Percentiles rank a stretch among this genome's conserved stretches.
phyloP scores from a whole-genome alignment of 1,139 yeast species.

The Zygosaccharomyces sapae region DNA sequence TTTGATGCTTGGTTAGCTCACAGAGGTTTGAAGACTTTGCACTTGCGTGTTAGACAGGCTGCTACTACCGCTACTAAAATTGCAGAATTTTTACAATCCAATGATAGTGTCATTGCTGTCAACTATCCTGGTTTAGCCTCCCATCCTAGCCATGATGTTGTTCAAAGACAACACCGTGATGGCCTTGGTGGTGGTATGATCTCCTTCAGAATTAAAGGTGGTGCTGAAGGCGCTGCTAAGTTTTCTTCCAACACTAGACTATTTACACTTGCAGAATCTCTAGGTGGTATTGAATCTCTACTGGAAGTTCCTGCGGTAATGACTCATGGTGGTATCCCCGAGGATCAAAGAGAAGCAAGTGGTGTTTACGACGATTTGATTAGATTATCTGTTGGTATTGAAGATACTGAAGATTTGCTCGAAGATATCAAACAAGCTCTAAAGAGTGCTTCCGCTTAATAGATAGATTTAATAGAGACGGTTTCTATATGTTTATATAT shows the following conservation, averaged over 20 bases:
- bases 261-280: conserved; percentile 83
- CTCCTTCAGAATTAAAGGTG: conserved; percentile 81
- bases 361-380: conserved; percentile 82
- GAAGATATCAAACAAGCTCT: conserved; percentile 73
- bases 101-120: conserved; percentile 55
- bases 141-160: conserved; percentile 61
- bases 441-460: conserved; percentile 33
- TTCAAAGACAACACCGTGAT: conserved; percentile 72
- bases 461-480: conserved; percentile 2
- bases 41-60: conserved; percentile 72
- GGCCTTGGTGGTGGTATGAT: conserved; percentile 91
- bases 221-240: conserved; percentile 67
- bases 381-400: conserved; percentile 83
- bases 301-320: conserved; percentile 86
- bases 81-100: conserved; percentile 59
- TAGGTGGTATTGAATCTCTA: conserved; percentile 86
- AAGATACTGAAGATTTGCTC: conserved; percentile 73
- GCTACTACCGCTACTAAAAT: conserved; percentile 62
- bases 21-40: conserved; percentile 86
- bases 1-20: conserved; percentile 92
- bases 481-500: background rate
- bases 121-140: conserved; percentile 79
- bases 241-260: conserved; percentile 72
- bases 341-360: conserved; percentile 69
- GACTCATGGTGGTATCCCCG: conserved; percentile 92